A percentile compares a stretch with the other conserved stretches of the same genome.
Evolutionary conservation across 331 rosid genomes (phyloP).

Genomic region (Quercus tomentella): DNA sequence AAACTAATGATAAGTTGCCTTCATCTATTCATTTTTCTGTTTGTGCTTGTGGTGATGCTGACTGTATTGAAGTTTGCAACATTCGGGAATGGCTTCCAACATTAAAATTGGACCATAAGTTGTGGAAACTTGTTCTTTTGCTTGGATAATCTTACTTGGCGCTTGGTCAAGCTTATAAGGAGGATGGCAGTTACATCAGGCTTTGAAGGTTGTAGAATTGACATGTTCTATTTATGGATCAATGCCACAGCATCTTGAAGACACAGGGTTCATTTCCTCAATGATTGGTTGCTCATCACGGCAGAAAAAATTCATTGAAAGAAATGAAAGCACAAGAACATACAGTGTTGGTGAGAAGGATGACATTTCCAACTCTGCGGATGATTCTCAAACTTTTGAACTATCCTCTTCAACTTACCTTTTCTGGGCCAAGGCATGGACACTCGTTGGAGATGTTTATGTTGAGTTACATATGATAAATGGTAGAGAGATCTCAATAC

Average conservation of each 20-base stretch:
- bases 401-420: constrained; percentile 69
- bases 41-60: constrained; percentile 96
- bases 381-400: constrained; percentile 40
- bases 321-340: constrained; percentile 34
- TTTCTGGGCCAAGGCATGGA: constrained; percentile 97
- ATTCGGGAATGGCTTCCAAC: constrained; percentile 95
- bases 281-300: constrained; percentile 53
- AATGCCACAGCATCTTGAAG: constrained; percentile 89
- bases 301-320: constrained; percentile 30
- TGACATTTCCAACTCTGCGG: constrained; percentile 30
- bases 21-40: constrained; percentile 57
- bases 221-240: constrained; percentile 95
- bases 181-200: constrained; percentile 79
- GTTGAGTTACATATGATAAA: constrained; percentile 59
- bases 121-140: constrained; percentile 95
- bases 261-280: constrained; percentile 77
- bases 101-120: constrained; percentile 78
- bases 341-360: constrained; percentile 29
- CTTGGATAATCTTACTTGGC: constrained; percentile 96
- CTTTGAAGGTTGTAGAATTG: constrained; percentile 81
- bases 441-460: constrained; percentile 79
- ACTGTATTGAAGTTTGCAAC: constrained; percentile 95
- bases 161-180: constrained; percentile 78
- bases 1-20: constrained; percentile 41
- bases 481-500: constrained; percentile 43